Base-by-base conservation (phyloP, 148 eudicot genomes). In the Rhododendron ferrugineum region DNA sequence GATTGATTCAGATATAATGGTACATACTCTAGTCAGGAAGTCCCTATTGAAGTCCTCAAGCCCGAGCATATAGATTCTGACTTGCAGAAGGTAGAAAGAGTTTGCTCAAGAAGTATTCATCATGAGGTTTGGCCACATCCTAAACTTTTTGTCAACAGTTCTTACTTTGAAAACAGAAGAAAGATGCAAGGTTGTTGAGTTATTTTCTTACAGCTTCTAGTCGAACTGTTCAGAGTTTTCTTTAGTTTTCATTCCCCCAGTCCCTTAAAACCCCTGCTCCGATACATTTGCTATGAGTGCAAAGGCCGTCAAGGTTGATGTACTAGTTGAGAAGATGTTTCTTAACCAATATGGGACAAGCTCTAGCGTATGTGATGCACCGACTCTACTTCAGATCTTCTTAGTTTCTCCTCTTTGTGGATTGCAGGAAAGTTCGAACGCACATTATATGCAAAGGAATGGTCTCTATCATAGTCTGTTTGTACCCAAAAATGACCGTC, bases 31-130 rank as follows among this genome's bases (percentile, higher is more conserved):
- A 93, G 96, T 88, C 99, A 97, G 92, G 99, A 97, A 89, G 98
- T 97, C 84, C 98, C 99, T 80, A 92, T 97, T 66, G 95, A 97
- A 88, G 90, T 97, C 83, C 94, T 97, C 77, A 97, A 97, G 89
- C 84, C 94, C 81, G 98, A 95, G 88, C 96, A 95, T 60, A 89
- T 97, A 81, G 93, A 90, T 85, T 86, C 93, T 50, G 96, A 97
- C 80, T 85, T 97, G 86, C 99, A 95, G 91, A 94, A 89, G 86
- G 99, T 98, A 95, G 91, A 94, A 89, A 85, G 99, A 97, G 89
- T 97, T 97, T 86, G 98, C 94, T 32, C 99, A 97, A 86, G 99
- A 97, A 93, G 98, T 97, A 30, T 95, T 89, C 85, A 97, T 97
- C 58, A 94, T 97, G 98, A 97, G 99, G 99, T 97, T 40, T 72